Evolutionary conservation across 2,329 filamentous ascomycete species (phyloP).

Genomic region (Rugonectria rugulosa): DNA sequence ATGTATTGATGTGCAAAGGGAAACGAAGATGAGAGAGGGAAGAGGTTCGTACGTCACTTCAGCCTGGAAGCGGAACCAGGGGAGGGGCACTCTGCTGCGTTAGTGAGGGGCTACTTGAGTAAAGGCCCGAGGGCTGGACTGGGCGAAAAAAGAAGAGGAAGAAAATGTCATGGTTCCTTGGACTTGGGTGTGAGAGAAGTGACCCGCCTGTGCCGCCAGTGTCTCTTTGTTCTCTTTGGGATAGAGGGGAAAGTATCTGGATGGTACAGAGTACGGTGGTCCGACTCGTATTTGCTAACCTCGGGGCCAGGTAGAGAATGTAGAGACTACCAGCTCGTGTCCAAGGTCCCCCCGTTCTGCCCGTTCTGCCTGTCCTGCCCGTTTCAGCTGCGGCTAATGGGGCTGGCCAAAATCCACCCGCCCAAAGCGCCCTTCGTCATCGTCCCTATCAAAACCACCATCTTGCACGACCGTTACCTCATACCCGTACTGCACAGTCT

Average conservation of each 20-base stretch:
- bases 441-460: slow-evolving; percentile 15
- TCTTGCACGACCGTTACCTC: slow-evolving; percentile 32
- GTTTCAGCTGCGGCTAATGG: background rate
- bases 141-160: too few species aligned
- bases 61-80: background rate
- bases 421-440: slow-evolving; percentile 29
- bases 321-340: too few species aligned
- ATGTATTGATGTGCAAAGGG: too few species aligned
- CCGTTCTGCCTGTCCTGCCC: too few species aligned
- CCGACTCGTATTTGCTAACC: too few species aligned
- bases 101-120: too few species aligned
- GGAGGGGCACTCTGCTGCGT: background rate
- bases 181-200: slow-evolving; percentile 27
- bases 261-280: background rate
- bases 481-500: slow-evolving; percentile 29
- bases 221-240: slow-evolving; percentile 14
- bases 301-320: too few species aligned
- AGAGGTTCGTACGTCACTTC: slow-evolving; percentile 21
- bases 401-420: background rate
- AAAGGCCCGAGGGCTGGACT: slow-evolving; percentile 11
- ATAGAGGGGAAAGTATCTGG: slow-evolving; percentile 16
- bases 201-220: slow-evolving; percentile 36
- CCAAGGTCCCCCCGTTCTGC: too few species aligned
- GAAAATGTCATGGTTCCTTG: too few species aligned
- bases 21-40: too few species aligned